A percentile compares a stretch with the other conserved stretches of the same genome.
Evolutionary conservation across 208 protist genomes (phyloP).

Genomic region (Acanthamoeba lenticulata): DNA sequence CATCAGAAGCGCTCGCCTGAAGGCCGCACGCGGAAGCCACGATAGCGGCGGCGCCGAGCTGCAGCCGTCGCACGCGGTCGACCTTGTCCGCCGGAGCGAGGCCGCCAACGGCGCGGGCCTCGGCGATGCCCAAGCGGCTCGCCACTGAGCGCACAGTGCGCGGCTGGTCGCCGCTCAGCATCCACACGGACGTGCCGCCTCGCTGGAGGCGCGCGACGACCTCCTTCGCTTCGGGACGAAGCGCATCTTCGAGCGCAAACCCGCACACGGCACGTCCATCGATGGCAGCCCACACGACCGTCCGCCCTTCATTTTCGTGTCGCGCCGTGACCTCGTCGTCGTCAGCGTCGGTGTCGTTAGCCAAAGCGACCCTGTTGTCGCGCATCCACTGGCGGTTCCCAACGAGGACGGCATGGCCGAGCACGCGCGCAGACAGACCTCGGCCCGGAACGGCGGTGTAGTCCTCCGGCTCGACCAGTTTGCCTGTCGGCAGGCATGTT

Average conservation of each 20-base stretch:
- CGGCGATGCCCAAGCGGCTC: background rate
- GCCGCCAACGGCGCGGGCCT: conserved; percentile 74
- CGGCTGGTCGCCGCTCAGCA: conserved; percentile 63
- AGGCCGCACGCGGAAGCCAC: background rate
- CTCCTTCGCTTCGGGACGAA: conserved; percentile 89
- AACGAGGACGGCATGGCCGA: conserved; percentile 26
- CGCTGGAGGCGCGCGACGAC: conserved; percentile 88
- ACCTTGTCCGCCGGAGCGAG: conserved; percentile 71
- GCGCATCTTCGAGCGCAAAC: conserved; percentile 90
- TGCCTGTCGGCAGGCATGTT: background rate
- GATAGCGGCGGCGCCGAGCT: background rate
- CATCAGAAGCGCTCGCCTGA: background rate
- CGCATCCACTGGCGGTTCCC: conserved; percentile 77
- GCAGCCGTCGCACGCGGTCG: background rate
- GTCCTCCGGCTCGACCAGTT: background rate
- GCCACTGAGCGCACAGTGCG: conserved; percentile 12
- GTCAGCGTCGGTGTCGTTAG: background rate
- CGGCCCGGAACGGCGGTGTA: background rate
- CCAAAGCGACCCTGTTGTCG: background rate
- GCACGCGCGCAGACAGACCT: conserved; percentile 26
- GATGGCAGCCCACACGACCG: conserved; percentile 89
- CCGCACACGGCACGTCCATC: conserved; percentile 83
- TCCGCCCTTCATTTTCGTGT: conserved; percentile 77
- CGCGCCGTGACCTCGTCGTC: background rate
- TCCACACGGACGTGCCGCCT: background rate